Conservation (phyloP, 306 rosid species). For the Cyclanthera cordifolia region DNA sequence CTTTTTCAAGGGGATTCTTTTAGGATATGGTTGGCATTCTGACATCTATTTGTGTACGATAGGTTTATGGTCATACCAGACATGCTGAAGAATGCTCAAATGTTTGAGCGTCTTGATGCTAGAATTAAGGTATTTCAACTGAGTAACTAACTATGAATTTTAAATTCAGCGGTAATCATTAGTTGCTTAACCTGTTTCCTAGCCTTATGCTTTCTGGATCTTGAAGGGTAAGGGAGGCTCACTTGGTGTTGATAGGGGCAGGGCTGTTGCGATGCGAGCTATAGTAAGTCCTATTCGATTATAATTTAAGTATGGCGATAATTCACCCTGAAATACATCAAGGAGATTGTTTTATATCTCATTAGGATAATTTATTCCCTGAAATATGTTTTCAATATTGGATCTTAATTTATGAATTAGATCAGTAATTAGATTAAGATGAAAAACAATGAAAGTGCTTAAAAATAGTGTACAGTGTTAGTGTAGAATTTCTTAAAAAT, state of each 20-base stretch:
- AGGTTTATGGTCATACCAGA: constrained; percentile 99
- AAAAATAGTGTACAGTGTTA: background rate
- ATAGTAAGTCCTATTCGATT: constrained; percentile 34
- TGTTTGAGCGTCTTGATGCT: constrained; percentile 97
- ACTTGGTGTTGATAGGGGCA: constrained; percentile 94
- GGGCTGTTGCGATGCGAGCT: constrained; percentile 98
- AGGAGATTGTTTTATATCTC: too few species aligned
- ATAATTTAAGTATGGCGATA: background rate
- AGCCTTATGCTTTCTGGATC: constrained; percentile 16
- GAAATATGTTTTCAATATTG: background rate
- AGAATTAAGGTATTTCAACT: constrained; percentile 59
- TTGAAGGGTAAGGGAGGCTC: constrained; percentile 98
- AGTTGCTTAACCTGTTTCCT: constrained; percentile 4
- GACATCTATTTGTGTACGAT: constrained; percentile 12
- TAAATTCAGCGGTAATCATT: background rate
- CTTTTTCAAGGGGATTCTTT: background rate
- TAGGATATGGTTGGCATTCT: background rate
- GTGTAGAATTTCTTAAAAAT: background rate
- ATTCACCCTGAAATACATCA: background rate
- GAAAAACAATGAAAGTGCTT: background rate
- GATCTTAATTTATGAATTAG: too few species aligned
- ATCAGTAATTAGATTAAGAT: background rate
- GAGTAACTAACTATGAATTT: background rate
- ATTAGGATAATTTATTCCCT: too few species aligned
- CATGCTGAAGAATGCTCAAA: constrained; percentile 97